Base-by-base conservation (phyloP, 2,329 filamentous ascomycete genomes). In the Penicillium glabrum region DNA sequence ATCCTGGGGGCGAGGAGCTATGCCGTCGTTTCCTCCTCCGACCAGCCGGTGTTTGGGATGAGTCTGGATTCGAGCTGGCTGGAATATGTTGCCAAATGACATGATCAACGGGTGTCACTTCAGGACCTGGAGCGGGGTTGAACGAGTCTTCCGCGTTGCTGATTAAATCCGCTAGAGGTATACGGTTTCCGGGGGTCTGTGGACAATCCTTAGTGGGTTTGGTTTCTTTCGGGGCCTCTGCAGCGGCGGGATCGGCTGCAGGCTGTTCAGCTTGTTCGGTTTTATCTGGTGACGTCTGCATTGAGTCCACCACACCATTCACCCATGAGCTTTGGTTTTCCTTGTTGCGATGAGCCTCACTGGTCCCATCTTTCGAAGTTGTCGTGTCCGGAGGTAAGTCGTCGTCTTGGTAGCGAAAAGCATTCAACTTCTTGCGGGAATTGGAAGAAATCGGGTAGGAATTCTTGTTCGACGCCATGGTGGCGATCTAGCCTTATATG, bases 1-100 rank as follows among this genome's bases (percentile, higher is more conserved):
- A 92, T 5, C 86, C 87, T 2, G 82, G 75, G 1, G 89, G 89
- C 0, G 90, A 92, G 13, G 89, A 91, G 74, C 88, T 92, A 63
- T 86, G 83, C 16, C 87, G 86, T 54, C 90, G 83, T 72, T 92
- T 93, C 63, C 80, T 83, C 59, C 80, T 79, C 66, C 73, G 58
- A 55, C 73, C 70, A 47, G 70, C 72, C 16, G 82, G 63, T 67
- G 76, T 75, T 77, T 76, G 72, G 79, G 81, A 52, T 78, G 82
- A 59, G 51, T 72, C 69, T 3, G 69, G 66, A 53, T 75, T 74
- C 3, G 77, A 75, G 57, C 74, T 79, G 35, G 67, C 65, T 41
- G 77, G 77, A 13, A 74, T 71, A 68, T 80, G 77, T 58, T 84
- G 80, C 85, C 85, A 88, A 48, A 80, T 78, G 45, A 88, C 77